Evolutionary conservation across 2,329 filamentous ascomycete genomes (phyloP).

Genomic region (Curvularia sp.): DNA sequence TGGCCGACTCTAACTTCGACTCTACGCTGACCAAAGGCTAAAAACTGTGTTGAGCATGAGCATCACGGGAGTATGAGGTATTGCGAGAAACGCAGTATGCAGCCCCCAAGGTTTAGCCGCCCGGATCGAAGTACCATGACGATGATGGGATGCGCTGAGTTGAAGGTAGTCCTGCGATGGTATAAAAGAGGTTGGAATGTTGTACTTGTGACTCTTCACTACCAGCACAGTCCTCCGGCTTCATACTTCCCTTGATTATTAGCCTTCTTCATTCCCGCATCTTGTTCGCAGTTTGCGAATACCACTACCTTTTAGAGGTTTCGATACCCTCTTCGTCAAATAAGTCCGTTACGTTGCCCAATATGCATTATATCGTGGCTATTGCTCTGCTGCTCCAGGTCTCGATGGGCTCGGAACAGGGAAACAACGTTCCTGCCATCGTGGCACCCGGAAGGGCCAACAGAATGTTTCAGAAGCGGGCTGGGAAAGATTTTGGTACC

Average conservation of each 20-base stretch:
- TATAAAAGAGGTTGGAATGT: background rate
- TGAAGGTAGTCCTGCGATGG: background rate
- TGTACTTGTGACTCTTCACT: background rate
- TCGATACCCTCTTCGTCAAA: background rate
- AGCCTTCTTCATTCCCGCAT: background rate
- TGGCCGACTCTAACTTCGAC: background rate
- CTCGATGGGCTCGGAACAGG: background rate
- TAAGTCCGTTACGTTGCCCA: background rate
- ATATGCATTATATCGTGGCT: background rate
- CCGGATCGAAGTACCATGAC: background rate
- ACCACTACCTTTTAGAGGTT: background rate
- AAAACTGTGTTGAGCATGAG: background rate
- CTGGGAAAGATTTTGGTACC: conserved; percentile 17
- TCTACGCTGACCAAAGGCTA: background rate
- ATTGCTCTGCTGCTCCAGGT: background rate
- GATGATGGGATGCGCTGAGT: background rate
- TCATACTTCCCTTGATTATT: background rate
- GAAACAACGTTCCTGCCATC: background rate
- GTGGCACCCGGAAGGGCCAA: background rate
- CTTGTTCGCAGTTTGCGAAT: background rate
- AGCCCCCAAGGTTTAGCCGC: background rate
- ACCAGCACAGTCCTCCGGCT: background rate
- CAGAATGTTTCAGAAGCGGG: conserved; percentile 1
- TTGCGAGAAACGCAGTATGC: background rate
- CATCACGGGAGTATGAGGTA: background rate